Conservation (phyloP, 2,329 filamentous ascomycete species). For the Venturia oleaginea region DNA sequence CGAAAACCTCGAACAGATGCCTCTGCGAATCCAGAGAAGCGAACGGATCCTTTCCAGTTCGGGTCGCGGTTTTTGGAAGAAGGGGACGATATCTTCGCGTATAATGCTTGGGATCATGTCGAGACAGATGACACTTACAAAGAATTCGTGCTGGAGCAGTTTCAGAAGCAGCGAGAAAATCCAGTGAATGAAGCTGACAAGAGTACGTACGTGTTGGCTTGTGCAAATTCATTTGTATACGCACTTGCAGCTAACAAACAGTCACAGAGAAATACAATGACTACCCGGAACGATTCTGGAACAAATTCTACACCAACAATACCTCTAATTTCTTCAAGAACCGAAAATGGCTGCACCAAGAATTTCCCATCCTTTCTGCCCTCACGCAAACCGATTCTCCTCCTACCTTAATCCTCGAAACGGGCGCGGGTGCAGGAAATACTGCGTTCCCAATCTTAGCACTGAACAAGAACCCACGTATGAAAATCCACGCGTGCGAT, state of each 20-base stretch:
- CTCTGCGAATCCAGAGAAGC: constrained; percentile 68
- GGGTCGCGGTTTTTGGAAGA: constrained; percentile 78
- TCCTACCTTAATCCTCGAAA: constrained; percentile 66
- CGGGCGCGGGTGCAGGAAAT: constrained; percentile 92
- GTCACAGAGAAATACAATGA: constrained; percentile 71
- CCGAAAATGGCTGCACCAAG: constrained; percentile 91
- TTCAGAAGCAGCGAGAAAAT: constrained; percentile 70
- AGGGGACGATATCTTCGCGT: constrained; percentile 85
- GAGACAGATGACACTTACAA: constrained; percentile 83
- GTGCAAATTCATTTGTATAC: not conserved
- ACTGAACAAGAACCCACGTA: constrained; percentile 69
- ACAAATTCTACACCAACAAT: constrained; percentile 97
- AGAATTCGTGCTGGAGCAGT: constrained; percentile 77
- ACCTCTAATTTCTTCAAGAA: constrained; percentile 98
- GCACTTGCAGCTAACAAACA: constrained; percentile 53
- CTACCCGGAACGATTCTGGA: constrained; percentile 94
- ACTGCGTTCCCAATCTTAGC: constrained; percentile 86
- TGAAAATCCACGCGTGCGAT: constrained; percentile 89
- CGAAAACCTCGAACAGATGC: constrained; percentile 27
- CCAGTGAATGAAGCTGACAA: constrained; percentile 93
- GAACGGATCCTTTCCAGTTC: constrained; percentile 89
- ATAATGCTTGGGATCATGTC: constrained; percentile 99
- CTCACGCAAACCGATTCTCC: constrained; percentile 64
- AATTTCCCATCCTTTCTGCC: constrained; percentile 80
- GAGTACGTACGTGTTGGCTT: constrained; percentile 28